Evolutionary conservation across 768 basidiomycete species (phyloP).

Genomic region (Pleurotus pulmonarius): DNA sequence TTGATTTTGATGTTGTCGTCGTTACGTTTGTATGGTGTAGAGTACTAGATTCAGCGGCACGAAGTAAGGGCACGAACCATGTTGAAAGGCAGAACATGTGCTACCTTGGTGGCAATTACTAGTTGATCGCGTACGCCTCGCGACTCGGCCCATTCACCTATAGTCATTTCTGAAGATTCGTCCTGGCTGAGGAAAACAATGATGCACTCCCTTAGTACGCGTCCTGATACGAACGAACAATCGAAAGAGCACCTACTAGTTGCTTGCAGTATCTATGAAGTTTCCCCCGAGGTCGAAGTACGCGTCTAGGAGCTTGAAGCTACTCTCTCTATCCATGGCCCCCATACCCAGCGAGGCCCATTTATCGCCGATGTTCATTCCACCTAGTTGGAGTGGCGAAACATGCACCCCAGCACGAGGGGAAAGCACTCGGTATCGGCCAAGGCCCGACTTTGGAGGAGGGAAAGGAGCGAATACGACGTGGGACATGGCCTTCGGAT

Average conservation of each 20-base stretch:
- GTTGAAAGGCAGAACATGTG: neutral
- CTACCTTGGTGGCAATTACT: conserved; percentile 43
- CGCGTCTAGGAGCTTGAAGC: conserved; percentile 44
- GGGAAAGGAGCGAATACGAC: conserved; percentile 14
- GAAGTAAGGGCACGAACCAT: neutral
- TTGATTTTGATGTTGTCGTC: conserved; percentile 25
- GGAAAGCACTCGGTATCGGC: conserved; percentile 30
- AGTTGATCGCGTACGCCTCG: conserved; percentile 44
- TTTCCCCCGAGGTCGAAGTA: conserved; percentile 44
- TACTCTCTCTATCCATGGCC: conserved; percentile 34
- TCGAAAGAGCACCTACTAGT: conserved; percentile 26
- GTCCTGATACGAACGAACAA: too few species aligned
- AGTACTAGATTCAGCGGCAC: conserved; percentile 20
- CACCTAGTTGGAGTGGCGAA: conserved; percentile 40
- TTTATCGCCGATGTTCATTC: conserved; percentile 38
- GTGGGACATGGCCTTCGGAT: conserved; percentile 1
- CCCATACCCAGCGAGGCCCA: conserved; percentile 31
- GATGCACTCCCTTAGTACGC: too few species aligned
- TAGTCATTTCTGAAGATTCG: conserved; percentile 49
- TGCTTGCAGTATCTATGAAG: conserved; percentile 46
- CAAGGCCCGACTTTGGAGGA: conserved; percentile 26
- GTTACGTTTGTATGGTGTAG: conserved; percentile 22
- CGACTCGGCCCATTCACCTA: conserved; percentile 50
- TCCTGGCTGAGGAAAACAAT: conserved; percentile 35
- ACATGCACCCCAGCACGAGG: conserved; percentile 35